These are phyloP conservation scores for Globisporangium abappressorium DNA, from an alignment of 352 stramenopile species.

Conservation along the genomic window DNA sequence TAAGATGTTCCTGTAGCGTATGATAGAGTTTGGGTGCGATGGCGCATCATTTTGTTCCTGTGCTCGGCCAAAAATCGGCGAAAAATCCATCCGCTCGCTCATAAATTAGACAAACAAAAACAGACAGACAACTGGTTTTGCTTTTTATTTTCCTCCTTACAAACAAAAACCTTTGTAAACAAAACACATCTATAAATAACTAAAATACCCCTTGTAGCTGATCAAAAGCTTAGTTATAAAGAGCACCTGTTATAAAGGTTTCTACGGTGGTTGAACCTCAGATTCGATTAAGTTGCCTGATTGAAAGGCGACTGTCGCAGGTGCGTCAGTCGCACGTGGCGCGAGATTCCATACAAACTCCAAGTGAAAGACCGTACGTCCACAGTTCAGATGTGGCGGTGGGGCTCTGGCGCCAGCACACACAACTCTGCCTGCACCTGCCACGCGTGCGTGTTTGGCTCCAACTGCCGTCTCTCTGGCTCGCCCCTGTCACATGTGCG, in stretches of 20 bases:
- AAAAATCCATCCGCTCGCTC: background rate
- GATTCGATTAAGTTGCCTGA: slow-evolving; percentile 7
- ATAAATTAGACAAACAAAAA: too few species aligned
- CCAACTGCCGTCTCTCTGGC: background rate
- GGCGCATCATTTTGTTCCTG: background rate
- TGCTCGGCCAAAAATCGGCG: background rate
- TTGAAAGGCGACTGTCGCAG: slow-evolving; percentile 4
- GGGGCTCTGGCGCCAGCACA: background rate
- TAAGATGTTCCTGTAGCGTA: too few species aligned
- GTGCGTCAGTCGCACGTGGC: background rate
- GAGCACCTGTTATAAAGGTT: background rate
- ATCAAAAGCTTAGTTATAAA: too few species aligned
- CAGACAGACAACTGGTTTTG: too few species aligned
- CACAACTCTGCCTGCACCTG: background rate
- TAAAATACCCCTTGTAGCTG: too few species aligned
- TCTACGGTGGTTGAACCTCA: background rate
- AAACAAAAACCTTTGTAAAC: too few species aligned
- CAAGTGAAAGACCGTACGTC: background rate
- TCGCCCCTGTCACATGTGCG: slow-evolving; percentile 4
- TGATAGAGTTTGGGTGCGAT: background rate
- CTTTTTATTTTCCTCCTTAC: too few species aligned
- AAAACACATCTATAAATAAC: too few species aligned
- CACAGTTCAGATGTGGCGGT: background rate
- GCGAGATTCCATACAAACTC: slow-evolving; percentile 2
- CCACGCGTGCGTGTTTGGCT: background rate